Base-by-base conservation (phyloP, 2,329 filamentous ascomycete species). In the Colletotrichum godetiae region DNA sequence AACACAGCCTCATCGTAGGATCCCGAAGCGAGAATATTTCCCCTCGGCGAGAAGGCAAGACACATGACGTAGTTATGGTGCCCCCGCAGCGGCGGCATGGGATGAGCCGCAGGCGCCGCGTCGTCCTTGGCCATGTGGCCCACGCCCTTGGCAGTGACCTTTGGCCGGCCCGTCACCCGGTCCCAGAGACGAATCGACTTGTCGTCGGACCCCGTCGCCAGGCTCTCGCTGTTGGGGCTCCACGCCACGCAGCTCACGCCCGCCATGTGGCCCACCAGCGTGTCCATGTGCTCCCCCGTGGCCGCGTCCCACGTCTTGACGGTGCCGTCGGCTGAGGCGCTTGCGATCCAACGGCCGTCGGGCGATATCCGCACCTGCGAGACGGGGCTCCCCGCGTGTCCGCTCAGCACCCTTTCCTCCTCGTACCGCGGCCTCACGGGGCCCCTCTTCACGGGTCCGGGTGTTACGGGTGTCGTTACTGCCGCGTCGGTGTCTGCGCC, bases 1-100 rank as follows among this genome's bases (percentile, higher is more conserved):
- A 98, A 98, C 0, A 99, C 95, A 5, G 97, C 97, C 85, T 99
- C 97, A 77, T 99, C 97, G 83, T 98, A 98, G 76, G 94, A 97
- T 13, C 97, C 97, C 76, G 94, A 97, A 19, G 95, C 97, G 42
- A 99, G 89, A 80, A 98, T 98, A 80, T 99, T 99, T 29, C 97
- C 97, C 82, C 98, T 98, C 1, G 97, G 97, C n/a, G 94, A 96
- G 82, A 98, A 98, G 6, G 95, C 95, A 42, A 99, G 87, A 63
- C 93, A 95, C 83, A 97, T 98, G 37, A 99, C 92, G 82, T 98
- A 98, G 83, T 97, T 98, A 82, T 98, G 95, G 79, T 99, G 97
- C 2, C 97, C 96, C 29, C 93, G 88, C 76, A 98, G 86, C 5
- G 91, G 89, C 2, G 86, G 85, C 77, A 86, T 85, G 33, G 87